phyloP scores from a whole-genome alignment of 192 early-diverging fungal species.

The Podila minutissima region DNA sequence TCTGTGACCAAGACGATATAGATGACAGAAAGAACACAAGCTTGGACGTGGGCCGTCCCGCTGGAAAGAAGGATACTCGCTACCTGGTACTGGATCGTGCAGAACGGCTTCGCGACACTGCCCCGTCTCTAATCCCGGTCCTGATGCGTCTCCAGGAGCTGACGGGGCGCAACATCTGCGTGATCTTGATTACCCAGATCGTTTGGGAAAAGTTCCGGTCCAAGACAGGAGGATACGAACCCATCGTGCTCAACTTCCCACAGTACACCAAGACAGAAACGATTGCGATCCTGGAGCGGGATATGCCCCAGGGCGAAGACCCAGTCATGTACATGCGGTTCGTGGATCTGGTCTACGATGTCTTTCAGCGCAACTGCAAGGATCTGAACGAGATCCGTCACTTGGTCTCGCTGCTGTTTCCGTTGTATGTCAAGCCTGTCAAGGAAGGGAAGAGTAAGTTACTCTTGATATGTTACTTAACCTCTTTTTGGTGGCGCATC shows the following conservation, averaged over 20 bases:
- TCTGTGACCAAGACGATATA: conserved; percentile 12
- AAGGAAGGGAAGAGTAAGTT: conserved; percentile 71
- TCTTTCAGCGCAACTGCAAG: conserved; percentile 81
- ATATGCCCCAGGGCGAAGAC: conserved; percentile 73
- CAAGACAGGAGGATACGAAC: conserved; percentile 68
- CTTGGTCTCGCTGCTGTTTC: conserved; percentile 82
- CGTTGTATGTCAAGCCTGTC: conserved; percentile 90
- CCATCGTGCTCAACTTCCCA: conserved; percentile 75
- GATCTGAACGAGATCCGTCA: conserved; percentile 91
- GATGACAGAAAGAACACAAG: conserved; percentile 5
- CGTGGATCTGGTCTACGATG: conserved; percentile 82
- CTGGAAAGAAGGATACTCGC: conserved; percentile 24
- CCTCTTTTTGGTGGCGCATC: neutral
- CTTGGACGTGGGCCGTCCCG: neutral
- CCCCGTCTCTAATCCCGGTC: conserved; percentile 70
- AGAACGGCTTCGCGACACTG: conserved; percentile 79
- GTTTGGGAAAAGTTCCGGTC: conserved; percentile 84
- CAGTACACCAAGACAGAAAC: conserved; percentile 79
- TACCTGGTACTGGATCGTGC: conserved; percentile 82
- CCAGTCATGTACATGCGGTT: conserved; percentile 74
- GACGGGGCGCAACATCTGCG: conserved; percentile 64
- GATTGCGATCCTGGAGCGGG: conserved; percentile 73
- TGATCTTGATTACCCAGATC: conserved; percentile 79
- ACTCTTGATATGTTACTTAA: neutral
- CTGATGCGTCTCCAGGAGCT: conserved; percentile 79